These are phyloP conservation scores for Mycena rosella DNA, from an alignment of 768 basidiomycete species.

Conservation along the genomic window DNA sequence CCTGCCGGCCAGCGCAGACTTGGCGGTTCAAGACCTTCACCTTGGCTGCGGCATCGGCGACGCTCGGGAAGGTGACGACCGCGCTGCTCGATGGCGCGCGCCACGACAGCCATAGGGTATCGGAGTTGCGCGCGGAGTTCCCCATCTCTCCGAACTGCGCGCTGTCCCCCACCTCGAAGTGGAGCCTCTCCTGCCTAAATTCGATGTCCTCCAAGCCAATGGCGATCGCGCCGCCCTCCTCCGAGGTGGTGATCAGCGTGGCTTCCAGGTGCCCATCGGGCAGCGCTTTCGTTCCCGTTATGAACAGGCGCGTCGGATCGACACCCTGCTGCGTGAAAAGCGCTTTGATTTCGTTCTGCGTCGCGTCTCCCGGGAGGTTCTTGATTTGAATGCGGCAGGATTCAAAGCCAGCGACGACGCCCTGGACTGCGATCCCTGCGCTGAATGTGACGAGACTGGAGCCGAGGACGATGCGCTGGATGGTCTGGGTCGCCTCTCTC, in stretches of 20 bases:
- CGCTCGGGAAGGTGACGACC: conserved; percentile 56
- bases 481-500: conserved; percentile 57
- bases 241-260: conserved; percentile 56
- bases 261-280: conserved; percentile 52
- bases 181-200: conserved; percentile 57
- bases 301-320: conserved; percentile 47
- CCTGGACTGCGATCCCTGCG: conserved; percentile 61
- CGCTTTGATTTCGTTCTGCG: conserved; percentile 53
- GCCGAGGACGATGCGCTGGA: conserved; percentile 59
- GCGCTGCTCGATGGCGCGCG: conserved; percentile 59
- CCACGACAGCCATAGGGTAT: conserved; percentile 67
- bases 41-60: conserved; percentile 49
- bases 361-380: conserved; percentile 58
- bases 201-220: conserved; percentile 61
- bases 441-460: conserved; percentile 63
- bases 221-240: conserved; percentile 56
- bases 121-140: conserved; percentile 44
- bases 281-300: conserved; percentile 48
- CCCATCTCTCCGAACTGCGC: conserved; percentile 58
- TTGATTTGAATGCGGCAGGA: conserved; percentile 60
- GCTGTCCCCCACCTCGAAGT: conserved; percentile 57
- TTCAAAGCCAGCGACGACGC: conserved; percentile 64
- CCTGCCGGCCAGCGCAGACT: conserved; percentile 54
- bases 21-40: conserved; percentile 52
- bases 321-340: conserved; percentile 61